A percentile compares a stretch with the other conserved stretches of the same genome.
These are phyloP conservation scores for Lachnellula arida DNA, from an alignment of 2,329 filamentous ascomycete species.

Conservation along the genomic window DNA sequence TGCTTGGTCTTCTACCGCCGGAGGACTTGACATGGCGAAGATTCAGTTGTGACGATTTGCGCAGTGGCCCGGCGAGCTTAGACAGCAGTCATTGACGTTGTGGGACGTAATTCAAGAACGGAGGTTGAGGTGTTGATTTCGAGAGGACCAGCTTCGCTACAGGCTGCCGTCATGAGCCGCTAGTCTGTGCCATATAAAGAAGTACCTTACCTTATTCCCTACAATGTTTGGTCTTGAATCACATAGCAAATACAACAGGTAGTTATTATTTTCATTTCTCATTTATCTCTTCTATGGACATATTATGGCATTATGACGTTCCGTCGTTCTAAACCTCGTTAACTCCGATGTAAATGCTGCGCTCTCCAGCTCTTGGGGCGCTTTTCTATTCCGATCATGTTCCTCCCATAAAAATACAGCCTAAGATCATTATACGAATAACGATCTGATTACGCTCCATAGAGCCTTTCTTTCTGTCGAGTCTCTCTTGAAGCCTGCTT, in stretches of 20 bases:
- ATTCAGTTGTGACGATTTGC: constrained; percentile 18
- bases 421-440: neutral
- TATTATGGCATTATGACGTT: constrained; percentile 1
- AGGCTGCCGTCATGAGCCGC: constrained; percentile 16
- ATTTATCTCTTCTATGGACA: constrained; percentile 1
- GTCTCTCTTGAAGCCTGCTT: neutral
- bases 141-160: constrained; percentile 14
- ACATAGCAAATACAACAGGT: neutral
- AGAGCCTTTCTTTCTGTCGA: neutral
- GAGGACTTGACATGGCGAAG: constrained; percentile 47
- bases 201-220: too few relatives aligned
- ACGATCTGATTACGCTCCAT: neutral
- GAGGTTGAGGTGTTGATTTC: constrained; percentile 8
- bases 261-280: neutral
- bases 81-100: constrained; percentile 23
- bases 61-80: constrained; percentile 24
- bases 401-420: constrained; percentile 1
- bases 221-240: neutral
- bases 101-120: constrained; percentile 10
- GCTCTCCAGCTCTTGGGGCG: constrained; percentile 31
- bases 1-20: constrained; percentile 73
- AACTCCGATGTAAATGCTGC: constrained; percentile 21
- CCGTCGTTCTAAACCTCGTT: neutral
- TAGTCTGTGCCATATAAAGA: too few relatives aligned
- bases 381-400: constrained; percentile 11